Conservation (phyloP, 208 protist genomes). For the Crithidia expoeki region DNA sequence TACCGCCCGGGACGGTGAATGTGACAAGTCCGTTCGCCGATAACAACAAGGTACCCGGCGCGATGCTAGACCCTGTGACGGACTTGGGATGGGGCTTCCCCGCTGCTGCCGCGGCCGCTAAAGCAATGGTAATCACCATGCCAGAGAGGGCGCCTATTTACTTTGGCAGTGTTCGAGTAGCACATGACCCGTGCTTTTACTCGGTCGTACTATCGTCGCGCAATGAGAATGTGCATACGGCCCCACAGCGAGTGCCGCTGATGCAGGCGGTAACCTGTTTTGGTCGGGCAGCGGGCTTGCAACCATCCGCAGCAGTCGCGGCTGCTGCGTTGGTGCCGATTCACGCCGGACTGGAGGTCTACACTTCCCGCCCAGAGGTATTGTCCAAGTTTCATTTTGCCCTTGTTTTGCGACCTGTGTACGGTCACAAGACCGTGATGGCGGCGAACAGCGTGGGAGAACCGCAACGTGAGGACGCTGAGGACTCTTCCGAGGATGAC, state of each 20-base stretch:
- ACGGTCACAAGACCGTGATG: constrained; percentile 6
- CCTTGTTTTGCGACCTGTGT: constrained; percentile 43
- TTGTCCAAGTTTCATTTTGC: constrained; percentile 67
- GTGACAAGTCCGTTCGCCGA: constrained; percentile 70
- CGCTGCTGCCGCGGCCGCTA: no score
- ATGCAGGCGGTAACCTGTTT: constrained; percentile 39
- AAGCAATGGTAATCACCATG: no score
- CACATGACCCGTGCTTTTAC: constrained; percentile 27
- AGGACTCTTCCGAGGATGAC: constrained; percentile 1
- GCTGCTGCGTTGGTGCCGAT: constrained; percentile 37
- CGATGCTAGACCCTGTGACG: constrained; percentile 39
- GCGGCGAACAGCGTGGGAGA: background rate
- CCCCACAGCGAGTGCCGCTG: constrained; percentile 37
- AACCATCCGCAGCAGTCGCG: constrained; percentile 24
- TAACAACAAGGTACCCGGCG: constrained; percentile 38
- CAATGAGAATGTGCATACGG: background rate
- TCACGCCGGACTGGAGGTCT: constrained; percentile 50
- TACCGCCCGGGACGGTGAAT: constrained; percentile 75
- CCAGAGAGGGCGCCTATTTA: background rate
- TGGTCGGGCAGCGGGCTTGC: constrained; percentile 49
- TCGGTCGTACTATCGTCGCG: constrained; percentile 14
- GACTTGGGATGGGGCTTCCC: constrained; percentile 51
- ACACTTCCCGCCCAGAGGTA: constrained; percentile 42
- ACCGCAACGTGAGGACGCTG: background rate
- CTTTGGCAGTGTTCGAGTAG: constrained; percentile 22